These are phyloP conservation scores for Eimeria falciformis DNA, from an alignment of 169 alveolate species.

Conservation along the genomic window DNA sequence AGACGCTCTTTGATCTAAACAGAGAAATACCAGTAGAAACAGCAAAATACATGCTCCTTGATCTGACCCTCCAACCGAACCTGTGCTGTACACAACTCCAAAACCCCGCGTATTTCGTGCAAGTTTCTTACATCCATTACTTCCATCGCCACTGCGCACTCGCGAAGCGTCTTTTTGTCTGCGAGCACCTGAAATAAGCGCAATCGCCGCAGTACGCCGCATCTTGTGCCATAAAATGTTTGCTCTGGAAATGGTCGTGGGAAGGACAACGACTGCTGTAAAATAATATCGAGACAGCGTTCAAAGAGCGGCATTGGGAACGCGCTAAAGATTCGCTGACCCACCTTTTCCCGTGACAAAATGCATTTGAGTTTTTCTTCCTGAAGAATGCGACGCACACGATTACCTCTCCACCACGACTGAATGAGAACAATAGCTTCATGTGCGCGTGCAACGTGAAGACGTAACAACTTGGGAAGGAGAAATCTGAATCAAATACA, in stretches of 20 bases:
- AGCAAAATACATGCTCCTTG: too few relatives aligned
- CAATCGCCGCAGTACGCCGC: background rate
- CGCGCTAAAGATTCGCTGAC: too few relatives aligned
- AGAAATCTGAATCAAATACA: conserved; percentile 42
- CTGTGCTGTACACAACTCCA: too few relatives aligned
- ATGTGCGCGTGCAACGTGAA: conserved; percentile 38
- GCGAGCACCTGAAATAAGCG: background rate
- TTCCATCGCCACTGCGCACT: conserved; percentile 5
- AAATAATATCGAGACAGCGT: too few relatives aligned
- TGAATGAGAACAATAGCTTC: conserved; percentile 78
- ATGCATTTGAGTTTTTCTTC: conserved; percentile 80
- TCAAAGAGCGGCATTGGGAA: too few relatives aligned
- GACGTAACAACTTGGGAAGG: conserved; percentile 66
- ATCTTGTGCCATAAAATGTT: too few relatives aligned
- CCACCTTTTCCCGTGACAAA: conserved; percentile 78
- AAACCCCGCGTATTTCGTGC: too few relatives aligned
- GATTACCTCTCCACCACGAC: conserved; percentile 83
- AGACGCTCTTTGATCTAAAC: background rate
- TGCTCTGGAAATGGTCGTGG: too few relatives aligned
- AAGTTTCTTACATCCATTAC: background rate
- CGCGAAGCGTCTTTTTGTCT: background rate
- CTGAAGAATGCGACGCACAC: conserved; percentile 81
- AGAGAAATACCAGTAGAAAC: background rate
- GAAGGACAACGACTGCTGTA: too few relatives aligned
- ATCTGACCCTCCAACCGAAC: too few relatives aligned